Conservation (phyloP, 2,329 filamentous ascomycete species). For the Mollisiaceae sp. region DNA sequence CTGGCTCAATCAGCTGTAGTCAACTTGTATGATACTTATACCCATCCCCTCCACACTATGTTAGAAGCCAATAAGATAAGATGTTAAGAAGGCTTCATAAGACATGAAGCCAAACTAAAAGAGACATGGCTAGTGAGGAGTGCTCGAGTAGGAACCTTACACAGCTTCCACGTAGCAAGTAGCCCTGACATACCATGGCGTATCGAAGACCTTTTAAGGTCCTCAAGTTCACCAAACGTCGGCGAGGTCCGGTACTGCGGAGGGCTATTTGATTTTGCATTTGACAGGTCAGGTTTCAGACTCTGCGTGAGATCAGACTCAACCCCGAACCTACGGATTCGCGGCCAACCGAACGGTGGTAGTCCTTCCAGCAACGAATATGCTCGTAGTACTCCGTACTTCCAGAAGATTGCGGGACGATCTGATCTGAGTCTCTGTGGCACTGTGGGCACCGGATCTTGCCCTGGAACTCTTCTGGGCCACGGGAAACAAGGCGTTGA, state of each 20-base stretch:
- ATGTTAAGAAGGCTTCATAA: not conserved
- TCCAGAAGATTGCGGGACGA: conserved; percentile 1
- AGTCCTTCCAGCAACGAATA: not conserved
- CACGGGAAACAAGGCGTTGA: not conserved
- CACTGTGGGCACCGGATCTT: not conserved
- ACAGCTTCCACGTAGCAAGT: not conserved
- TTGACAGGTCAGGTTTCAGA: conserved; percentile 1
- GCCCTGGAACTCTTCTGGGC: not conserved
- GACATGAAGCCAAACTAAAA: not conserved
- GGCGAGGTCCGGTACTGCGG: too few relatives aligned
- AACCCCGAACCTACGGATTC: not conserved
- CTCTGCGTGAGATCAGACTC: not conserved
- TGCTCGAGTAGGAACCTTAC: not conserved
- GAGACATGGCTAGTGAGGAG: not conserved
- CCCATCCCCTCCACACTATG: not conserved
- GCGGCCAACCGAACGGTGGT: not conserved
- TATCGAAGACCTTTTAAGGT: not conserved
- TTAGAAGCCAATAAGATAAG: not conserved
- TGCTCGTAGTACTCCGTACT: not conserved
- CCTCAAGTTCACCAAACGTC: not conserved
- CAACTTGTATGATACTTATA: not conserved
- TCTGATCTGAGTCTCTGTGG: conserved; percentile 4
- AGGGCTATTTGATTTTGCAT: not conserved
- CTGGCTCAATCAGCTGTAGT: not conserved
- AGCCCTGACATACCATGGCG: not conserved